Conservation (phyloP, 352 stramenopile species). For the Pythium sukuiense region DNA sequence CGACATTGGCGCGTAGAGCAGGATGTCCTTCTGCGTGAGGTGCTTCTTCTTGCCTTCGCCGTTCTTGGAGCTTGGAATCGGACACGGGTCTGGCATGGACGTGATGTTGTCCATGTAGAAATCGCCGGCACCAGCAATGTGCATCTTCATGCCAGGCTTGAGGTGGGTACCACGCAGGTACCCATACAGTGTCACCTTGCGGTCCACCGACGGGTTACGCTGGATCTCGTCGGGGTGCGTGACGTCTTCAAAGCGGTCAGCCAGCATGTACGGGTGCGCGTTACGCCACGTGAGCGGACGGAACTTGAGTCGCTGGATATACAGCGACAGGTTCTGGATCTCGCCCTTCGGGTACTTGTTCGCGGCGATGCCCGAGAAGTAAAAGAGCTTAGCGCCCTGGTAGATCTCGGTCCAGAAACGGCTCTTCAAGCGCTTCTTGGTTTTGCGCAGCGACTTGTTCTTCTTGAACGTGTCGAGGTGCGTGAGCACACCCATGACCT, state of each 20-base stretch:
- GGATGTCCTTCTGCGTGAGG: conserved; percentile 67
- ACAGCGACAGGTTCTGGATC: conserved; percentile 97
- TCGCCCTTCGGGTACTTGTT: conserved; percentile 99
- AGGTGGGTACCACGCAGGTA: conserved; percentile 99
- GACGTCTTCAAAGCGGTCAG: conserved; percentile 98
- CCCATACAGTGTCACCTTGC: conserved; percentile 96
- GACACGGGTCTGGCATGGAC: conserved; percentile 96
- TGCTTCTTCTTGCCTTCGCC: conserved; percentile 82
- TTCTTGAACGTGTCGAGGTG: conserved; percentile 99
- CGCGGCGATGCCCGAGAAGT: conserved; percentile 97
- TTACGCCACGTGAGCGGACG: conserved; percentile 98
- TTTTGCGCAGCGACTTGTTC: conserved; percentile 97
- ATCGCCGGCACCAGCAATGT: conserved; percentile 98
- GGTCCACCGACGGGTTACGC: conserved; percentile 90
- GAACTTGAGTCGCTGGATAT: conserved; percentile 98
- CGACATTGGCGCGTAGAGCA: conserved; percentile 78
- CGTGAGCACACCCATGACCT: conserved; percentile 99
- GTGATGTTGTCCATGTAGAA: conserved; percentile 95
- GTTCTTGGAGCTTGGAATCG: conserved; percentile 79
- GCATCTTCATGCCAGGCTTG: conserved; percentile 95
- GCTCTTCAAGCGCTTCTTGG: conserved; percentile 98
- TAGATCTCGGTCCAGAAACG: conserved; percentile 99
- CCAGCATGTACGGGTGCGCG: conserved; percentile 98
- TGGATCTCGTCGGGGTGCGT: conserved; percentile 94
- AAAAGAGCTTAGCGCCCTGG: conserved; percentile 95